phyloP scores from a whole-genome alignment of 2,329 filamentous ascomycete genomes.

The Acarospora socialis region DNA sequence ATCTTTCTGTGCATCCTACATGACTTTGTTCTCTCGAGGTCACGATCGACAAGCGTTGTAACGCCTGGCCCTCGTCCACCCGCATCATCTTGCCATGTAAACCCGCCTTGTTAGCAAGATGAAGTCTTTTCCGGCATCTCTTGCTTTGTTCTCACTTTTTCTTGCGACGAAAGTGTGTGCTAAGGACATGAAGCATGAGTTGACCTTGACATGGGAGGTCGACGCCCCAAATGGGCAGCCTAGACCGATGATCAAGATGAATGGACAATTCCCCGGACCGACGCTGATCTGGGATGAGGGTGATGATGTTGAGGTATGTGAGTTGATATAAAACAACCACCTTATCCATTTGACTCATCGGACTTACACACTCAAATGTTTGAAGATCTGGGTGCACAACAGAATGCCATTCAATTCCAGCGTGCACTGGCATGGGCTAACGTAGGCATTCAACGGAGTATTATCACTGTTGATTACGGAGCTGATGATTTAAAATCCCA shows the following conservation, averaged over 20 bases:
- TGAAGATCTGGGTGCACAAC: not conserved
- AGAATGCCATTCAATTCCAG: not conserved
- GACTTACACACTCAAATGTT: not conserved
- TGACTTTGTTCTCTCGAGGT: too few species aligned
- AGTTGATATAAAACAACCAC: not conserved
- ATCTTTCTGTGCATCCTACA: too few species aligned
- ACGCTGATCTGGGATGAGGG: slow-evolving; percentile 5
- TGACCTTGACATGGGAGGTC: slow-evolving; percentile 7
- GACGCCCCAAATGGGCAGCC: slow-evolving; percentile 8
- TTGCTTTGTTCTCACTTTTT: too few species aligned
- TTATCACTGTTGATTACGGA: not conserved
- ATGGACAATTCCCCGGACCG: slow-evolving; percentile 8
- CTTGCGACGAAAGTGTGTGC: too few species aligned
- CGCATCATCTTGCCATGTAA: too few species aligned
- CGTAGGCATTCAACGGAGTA: not conserved
- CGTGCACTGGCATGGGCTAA: slow-evolving; percentile 6
- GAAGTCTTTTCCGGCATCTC: too few species aligned
- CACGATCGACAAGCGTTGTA: too few species aligned
- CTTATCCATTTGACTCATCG: not conserved
- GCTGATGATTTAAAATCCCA: not conserved
- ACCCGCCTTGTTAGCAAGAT: too few species aligned
- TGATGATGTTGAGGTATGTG: slow-evolving; percentile 8
- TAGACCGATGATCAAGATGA: slow-evolving; percentile 6
- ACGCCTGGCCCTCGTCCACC: too few species aligned
- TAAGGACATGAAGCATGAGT: too few species aligned